Base-by-base conservation (phyloP, 306 rosid genomes). In the Ormosia emarginata region DNA sequence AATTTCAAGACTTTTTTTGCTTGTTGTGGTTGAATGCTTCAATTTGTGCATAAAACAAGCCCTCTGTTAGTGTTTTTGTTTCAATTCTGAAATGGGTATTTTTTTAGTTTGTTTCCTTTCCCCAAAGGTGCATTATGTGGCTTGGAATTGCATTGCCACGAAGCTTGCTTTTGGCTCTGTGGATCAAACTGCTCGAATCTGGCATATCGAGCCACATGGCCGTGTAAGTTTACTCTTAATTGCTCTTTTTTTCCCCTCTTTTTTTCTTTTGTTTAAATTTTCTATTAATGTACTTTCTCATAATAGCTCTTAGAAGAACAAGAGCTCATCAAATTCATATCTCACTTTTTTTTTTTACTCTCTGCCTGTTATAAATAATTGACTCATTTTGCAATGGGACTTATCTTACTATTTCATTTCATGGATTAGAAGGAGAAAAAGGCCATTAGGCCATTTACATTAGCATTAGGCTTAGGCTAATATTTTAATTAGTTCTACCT, bases 121-220 rank as follows among this genome's bases (percentile, higher is more conserved):
- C 33, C 32, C 69, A 36, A 68, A 95, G 98, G 99, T 95, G 24
- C 99, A 95, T 85, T 93, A 94, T 0, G 96, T 93, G 84, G 99
- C 98, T 9, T 95, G 99, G 98, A 93, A 95, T 88, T 95, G 99
- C 90, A 68, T 76, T n/a, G 98, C 97, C 78, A 91, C 94, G 37
- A 95, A 95, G 88, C 94, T 95, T 77, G 99, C 99, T 49, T 95
- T 97, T 67, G 99, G 99, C 7, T 95, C 99, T 62, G 99, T 95
- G 15, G 99, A 95, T 85, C 98, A 95, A 84, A 95, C 98, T 11
- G 99, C 99, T 73, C 88, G 98, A 71, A 86, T 95, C 50, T 95
- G 98, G 99, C 92, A 85, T 40, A 88, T 95, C 81, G 99, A 95
- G 57, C 93, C 93, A 12, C 97, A 95, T 64, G 95, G 93, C 5